These are phyloP conservation scores for Lophiotrema nucula DNA, from an alignment of 495 filamentous ascomycete genomes.

Conservation along the genomic window DNA sequence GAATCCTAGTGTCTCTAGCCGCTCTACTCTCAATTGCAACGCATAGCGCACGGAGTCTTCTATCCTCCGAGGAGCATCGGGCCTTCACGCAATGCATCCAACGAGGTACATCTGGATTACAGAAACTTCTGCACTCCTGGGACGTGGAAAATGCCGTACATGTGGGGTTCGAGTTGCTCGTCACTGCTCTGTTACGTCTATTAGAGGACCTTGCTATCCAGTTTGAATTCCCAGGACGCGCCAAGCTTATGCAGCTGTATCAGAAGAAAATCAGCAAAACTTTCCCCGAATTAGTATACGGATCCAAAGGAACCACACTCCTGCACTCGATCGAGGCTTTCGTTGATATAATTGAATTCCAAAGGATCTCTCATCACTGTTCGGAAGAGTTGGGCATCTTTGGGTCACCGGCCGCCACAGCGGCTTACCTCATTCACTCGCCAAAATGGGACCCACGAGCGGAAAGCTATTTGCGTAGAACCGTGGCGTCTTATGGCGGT, in stretches of 20 bases:
- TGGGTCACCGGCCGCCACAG: constrained; percentile 50
- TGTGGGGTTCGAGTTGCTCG: constrained; percentile 45
- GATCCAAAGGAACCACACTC: constrained; percentile 27
- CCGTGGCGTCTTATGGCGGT: neutral
- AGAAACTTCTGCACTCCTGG: constrained; percentile 33
- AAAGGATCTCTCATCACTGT: constrained; percentile 42
- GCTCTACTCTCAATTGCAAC: constrained; percentile 37
- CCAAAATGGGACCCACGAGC: constrained; percentile 43
- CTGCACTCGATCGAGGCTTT: constrained; percentile 50
- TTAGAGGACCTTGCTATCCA: constrained; percentile 26
- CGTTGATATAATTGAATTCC: constrained; percentile 45
- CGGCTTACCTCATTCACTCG: constrained; percentile 46
- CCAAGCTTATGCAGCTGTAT: constrained; percentile 23
- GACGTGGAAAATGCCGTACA: constrained; percentile 32
- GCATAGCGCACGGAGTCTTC: constrained; percentile 1
- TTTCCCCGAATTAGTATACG: constrained; percentile 35
- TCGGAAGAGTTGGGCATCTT: constrained; percentile 43
- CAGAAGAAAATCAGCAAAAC: constrained; percentile 39
- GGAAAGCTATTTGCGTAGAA: constrained; percentile 18
- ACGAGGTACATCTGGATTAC: constrained; percentile 11
- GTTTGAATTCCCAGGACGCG: constrained; percentile 27
- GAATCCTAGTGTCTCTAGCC: constrained; percentile 42
- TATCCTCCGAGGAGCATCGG: too few species aligned
- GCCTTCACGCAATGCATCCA: constrained; percentile 1
- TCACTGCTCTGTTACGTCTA: constrained; percentile 34